Evolutionary conservation across 176 grass and related monocot species (phyloP), one percentile per base, ranked within the genome.

Genomic region (Carex pumila): DNA sequence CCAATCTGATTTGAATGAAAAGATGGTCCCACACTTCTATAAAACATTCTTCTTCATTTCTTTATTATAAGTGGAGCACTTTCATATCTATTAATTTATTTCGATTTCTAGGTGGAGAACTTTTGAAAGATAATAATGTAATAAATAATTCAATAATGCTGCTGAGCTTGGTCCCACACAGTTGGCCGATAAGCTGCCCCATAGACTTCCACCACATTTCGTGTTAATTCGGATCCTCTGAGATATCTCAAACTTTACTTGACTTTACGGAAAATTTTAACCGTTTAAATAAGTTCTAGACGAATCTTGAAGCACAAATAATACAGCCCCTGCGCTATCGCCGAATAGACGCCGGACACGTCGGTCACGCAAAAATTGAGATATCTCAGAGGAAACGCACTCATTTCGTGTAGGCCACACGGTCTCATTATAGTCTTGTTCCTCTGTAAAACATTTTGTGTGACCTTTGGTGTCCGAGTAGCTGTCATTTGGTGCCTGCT

Each of bases 181-280:
- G 70, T 73, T 73, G 43, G 70, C 70, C 11, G 45, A 74, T 74
- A 52, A 53, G 45, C 71, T 53, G 43, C 47, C 19, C 10, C 71
- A 15, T 75, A 75, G 71, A 75, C n/a, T 74, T 74, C 71, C 43
- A 75, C 45, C 21, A 75, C 19, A 50, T 75, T 75, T 75, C 71
- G 71, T 74, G 70, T 74, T 25, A 25, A 25, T 25, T 25, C 25
- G 25, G 0, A 25, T 25, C 25, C 25, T 25, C 25, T 25, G 25
- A 25, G 25, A 25, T 25, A 25, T 25, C 25, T 25, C 25, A 25
- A 25, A 25, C 25, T 25, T 25, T 25, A 0, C 25, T 0, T 25
- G 0, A 25, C 25, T 25, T 25, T 25, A 25, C 25, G 25, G 25
- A 25, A 25, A 25, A 25, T 25, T 25, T 25, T 25, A 25, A 25